These are phyloP conservation scores for Sclerotinia spermophila DNA, from an alignment of 2,329 filamentous ascomycete genomes.

Conservation along the genomic window DNA sequence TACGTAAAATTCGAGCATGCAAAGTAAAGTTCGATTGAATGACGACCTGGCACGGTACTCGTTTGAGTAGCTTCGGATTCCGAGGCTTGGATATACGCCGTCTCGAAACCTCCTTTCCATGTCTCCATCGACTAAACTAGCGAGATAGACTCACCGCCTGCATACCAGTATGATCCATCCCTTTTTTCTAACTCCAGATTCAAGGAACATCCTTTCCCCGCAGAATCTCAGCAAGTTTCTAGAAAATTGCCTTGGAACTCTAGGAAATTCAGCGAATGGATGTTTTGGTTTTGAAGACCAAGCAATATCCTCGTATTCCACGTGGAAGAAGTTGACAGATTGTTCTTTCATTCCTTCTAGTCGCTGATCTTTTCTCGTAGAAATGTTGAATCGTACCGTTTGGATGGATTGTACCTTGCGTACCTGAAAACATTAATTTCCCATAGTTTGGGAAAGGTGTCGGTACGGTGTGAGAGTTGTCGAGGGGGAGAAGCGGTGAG, in stretches of 20 bases:
- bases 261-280: background rate
- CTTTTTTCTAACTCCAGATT: background rate
- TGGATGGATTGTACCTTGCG: background rate
- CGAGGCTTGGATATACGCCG: background rate
- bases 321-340: constrained; percentile 11
- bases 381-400: background rate
- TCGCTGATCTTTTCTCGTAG: constrained; percentile 3
- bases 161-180: background rate
- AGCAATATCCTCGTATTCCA: background rate
- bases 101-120: background rate
- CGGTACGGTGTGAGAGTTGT: background rate
- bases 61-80: background rate
- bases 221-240: background rate
- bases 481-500: background rate
- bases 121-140: background rate
- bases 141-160: constrained; percentile 1
- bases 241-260: background rate
- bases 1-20: background rate
- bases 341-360: constrained; percentile 11
- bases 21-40: background rate
- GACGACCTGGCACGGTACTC: background rate
- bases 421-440: background rate
- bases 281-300: background rate
- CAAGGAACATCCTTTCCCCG: background rate
- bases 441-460: constrained; percentile 1